Evolutionary conservation across 129 eudicot species (phyloP).

Genomic region (Flaveria trinervia): DNA sequence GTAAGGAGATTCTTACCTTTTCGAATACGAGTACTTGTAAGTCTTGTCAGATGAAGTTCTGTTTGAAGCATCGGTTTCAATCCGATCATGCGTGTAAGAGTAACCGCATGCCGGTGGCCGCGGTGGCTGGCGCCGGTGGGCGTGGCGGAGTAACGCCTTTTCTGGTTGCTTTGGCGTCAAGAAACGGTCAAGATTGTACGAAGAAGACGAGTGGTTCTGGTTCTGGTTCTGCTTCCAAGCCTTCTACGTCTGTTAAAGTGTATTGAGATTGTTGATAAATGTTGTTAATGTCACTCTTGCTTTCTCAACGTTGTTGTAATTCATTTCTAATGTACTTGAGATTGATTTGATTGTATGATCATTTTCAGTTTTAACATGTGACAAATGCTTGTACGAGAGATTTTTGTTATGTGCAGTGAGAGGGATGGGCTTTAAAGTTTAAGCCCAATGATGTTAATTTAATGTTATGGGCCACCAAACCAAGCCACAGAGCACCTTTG

Average conservation of each 20-base stretch:
- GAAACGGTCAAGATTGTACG: slow-evolving; percentile 63
- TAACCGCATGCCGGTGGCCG: slow-evolving; percentile 10
- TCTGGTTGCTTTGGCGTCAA: slow-evolving; percentile 64
- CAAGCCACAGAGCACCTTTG: too few species aligned
- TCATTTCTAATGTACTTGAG: neutral
- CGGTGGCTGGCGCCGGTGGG: slow-evolving; percentile 25
- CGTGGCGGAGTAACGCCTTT: slow-evolving; percentile 42
- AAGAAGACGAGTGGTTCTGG: slow-evolving; percentile 39
- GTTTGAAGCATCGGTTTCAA: slow-evolving; percentile 84
- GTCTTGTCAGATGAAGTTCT: slow-evolving; percentile 57
- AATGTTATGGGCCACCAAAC: too few species aligned
- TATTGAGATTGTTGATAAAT: slow-evolving; percentile 40
- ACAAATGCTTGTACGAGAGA: neutral
- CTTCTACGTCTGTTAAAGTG: slow-evolving; percentile 61
- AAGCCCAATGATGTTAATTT: too few species aligned
- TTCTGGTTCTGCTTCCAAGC: slow-evolving; percentile 30
- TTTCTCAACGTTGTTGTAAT: slow-evolving; percentile 19
- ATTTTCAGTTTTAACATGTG: too few species aligned
- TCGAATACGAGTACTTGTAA: slow-evolving; percentile 75
- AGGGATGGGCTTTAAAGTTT: too few species aligned
- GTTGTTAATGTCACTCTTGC: neutral
- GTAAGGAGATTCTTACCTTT: slow-evolving; percentile 76
- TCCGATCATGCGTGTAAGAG: slow-evolving; percentile 63
- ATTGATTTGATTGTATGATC: neutral
- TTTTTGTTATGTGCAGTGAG: too few species aligned